A percentile compares a stretch with the other conserved stretches of the same genome.
These are phyloP conservation scores for Cercophora sp. DNA, from an alignment of 495 filamentous ascomycete genomes.

Conservation along the genomic window DNA sequence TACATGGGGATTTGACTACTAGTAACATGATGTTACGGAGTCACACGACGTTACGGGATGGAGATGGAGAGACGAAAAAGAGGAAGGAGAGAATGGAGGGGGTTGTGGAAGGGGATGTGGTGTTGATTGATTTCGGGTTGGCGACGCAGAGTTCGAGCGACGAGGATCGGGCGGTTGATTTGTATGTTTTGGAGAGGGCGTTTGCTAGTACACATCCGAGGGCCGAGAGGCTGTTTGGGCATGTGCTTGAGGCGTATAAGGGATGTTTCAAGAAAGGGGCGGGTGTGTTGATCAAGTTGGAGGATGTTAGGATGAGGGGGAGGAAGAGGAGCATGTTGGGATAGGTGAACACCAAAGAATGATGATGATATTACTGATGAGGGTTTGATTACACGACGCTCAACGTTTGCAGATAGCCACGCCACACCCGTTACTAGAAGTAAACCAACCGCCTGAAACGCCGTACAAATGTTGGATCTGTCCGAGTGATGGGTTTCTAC, in stretches of 20 bases:
- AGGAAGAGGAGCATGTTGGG: slow-evolving; percentile 97
- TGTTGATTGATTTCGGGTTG: slow-evolving; percentile 94
- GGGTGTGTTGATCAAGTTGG: slow-evolving; percentile 62
- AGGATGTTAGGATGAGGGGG: slow-evolving; percentile 94
- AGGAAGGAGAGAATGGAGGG: slow-evolving; percentile 22
- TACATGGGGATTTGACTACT: slow-evolving; percentile 95
- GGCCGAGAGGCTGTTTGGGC: slow-evolving; percentile 70
- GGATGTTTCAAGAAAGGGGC: slow-evolving; percentile 48
- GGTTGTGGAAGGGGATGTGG: slow-evolving; percentile 65
- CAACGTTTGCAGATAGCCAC: too few species aligned
- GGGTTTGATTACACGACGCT: too few species aligned
- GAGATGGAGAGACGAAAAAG: slow-evolving; percentile 19
- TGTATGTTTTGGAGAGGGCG: slow-evolving; percentile 96
- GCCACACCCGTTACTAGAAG: too few species aligned
- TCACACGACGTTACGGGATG: slow-evolving; percentile 9
- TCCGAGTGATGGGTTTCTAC: too few species aligned
- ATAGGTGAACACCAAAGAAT: slow-evolving; percentile 36
- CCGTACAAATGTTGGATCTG: neutral
- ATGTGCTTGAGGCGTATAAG: slow-evolving; percentile 53
- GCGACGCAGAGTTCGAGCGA: slow-evolving; percentile 77
- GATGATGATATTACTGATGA: too few species aligned
- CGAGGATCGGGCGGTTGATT: slow-evolving; percentile 91
- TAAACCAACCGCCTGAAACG: slow-evolving; percentile 1
- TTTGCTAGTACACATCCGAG: slow-evolving; percentile 92
- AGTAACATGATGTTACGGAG: slow-evolving; percentile 89